Evolutionary conservation across 2,329 filamentous ascomycete genomes (phyloP), one percentile per base, ranked within the genome.

Genomic region (Penicillium oxalicum): DNA sequence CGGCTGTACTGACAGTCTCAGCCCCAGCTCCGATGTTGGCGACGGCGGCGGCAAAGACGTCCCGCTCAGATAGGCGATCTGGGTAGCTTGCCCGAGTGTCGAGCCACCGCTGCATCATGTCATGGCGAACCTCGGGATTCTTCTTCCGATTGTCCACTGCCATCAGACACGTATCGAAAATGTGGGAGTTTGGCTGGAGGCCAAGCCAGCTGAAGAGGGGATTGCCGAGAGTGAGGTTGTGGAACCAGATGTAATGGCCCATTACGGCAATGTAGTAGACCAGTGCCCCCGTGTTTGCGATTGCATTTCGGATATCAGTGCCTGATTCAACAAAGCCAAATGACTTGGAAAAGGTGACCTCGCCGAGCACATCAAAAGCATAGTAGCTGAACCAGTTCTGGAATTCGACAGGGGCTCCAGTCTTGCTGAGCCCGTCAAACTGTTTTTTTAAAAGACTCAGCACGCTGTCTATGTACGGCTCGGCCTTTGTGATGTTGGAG

Each of bases 21-120:
- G 61, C 61, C 1, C 70, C 70, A 4, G 70, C 70, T 3, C 68
- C 68, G 3, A 72, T 51, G 40, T 61, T 71, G 5, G 54, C 62
- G n/a, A 66, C 60, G 2, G 66, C 66, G 3, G 63, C 61, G 5
- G 57, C 58, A 11, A 66, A 55, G 24, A 73, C 60, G 29, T 72
- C 69, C 5, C 56, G 56, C 48, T 69, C 64, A 1, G 58, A 53
- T 53, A 62, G 61, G 13, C 62, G 52, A 44, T 72, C 67, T 0
- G 68, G 67, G 48, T 67, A 57, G 5, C 62, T 61, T 3, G 29
- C 13, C 4, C 28, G 28, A 24, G 12, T 13, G 5, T 43, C 32
- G 13, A 43, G 28, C 40, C 40, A 43, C n/a, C 32, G 40, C 9
- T 34, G 32, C 29, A 43, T 35, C 40, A 43, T 43, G 28, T 43